Evolutionary conservation across 2,329 filamentous ascomycete species (phyloP), one percentile per base, ranked within the genome.

Genomic region (Colletotrichum graminicola): DNA sequence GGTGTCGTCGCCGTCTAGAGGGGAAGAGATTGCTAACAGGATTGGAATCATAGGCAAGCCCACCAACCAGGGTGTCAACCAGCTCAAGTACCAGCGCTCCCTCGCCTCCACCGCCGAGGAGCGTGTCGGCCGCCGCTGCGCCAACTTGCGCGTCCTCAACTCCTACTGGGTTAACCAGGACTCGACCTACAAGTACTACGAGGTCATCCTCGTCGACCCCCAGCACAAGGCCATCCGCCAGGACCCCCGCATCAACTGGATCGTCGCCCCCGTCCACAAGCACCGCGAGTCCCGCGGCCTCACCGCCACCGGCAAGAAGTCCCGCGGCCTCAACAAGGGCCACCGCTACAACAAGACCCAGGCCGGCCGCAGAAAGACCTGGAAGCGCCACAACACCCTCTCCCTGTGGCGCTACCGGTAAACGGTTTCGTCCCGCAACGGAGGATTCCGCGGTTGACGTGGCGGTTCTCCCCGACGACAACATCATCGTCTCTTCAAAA

Each of bases 121-220:
- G 93, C 96, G 96, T 93, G 95, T 99, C 84, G 96, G 97, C 83
- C 95, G 95, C 86, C 95, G 95, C 85, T 98, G 95, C 90, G 94
- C 95, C 88, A 99, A 99, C 89, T 88, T 99, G 86, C 94, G 96
- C 84, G 96, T 99, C 83, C 93, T 99, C 83, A 99, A 99, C 93
- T 98, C 95, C 76, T 99, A 99, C 95, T 99, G 97, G 97, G 94
- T 99, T 90, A 99, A 99, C 93, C 94, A 98, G 91, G 96, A 99
- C 90, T 98, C 95, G 74, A 99, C 96, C 87, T 99, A 98, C 94
- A 99, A 99, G 91, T 99, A 99, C 93, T 99, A 91, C 90, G 96
- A 99, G 89, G 92, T 98, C 87, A 98, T 99, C 89, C 94, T 98
- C 83, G 95, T 99, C 84, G 96, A 99, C 89, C 96, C 96, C 84